These are phyloP conservation scores for Leccinum pellstonianum DNA, from an alignment of 768 basidiomycete species.

Conservation along the genomic window DNA sequence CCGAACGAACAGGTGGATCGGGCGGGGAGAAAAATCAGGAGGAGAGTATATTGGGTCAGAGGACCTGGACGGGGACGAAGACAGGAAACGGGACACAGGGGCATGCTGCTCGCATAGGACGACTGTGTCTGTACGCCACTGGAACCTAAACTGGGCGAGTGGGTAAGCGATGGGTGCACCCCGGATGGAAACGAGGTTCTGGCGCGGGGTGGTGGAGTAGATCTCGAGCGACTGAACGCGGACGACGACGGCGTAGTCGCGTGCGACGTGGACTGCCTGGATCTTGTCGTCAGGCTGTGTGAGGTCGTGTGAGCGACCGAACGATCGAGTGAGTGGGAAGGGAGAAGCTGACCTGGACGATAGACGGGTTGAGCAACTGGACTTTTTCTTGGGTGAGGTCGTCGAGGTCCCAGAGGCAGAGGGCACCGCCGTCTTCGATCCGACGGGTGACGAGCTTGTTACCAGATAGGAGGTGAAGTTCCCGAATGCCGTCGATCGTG, in stretches of 20 bases:
- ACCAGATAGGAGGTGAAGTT: constrained; percentile 37
- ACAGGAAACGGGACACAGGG: not conserved
- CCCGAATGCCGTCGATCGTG: constrained; percentile 33
- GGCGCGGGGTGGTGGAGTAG: constrained; percentile 36
- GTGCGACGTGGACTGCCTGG: constrained; percentile 42
- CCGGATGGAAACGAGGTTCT: constrained; percentile 13
- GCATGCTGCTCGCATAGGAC: constrained; percentile 36
- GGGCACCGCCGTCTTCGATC: constrained; percentile 24
- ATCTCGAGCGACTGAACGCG: constrained; percentile 43
- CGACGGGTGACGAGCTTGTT: constrained; percentile 40
- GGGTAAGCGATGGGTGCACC: constrained; percentile 39
- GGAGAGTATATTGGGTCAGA: not conserved
- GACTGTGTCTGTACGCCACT: constrained; percentile 57
- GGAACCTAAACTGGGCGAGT: constrained; percentile 47
- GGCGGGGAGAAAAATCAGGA: constrained; percentile 9
- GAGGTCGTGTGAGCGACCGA: not conserved
- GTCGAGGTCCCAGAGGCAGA: constrained; percentile 39
- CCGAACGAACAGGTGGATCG: constrained; percentile 55
- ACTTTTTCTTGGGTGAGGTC: constrained; percentile 29
- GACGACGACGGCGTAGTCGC: constrained; percentile 46
- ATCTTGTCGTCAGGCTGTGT: constrained; percentile 36
- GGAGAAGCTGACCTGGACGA: constrained; percentile 30
- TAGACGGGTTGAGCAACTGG: constrained; percentile 37
- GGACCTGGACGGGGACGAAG: not conserved
- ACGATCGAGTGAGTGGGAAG: not conserved